A percentile compares a stretch with the other conserved stretches of the same genome.
phyloP scores from a whole-genome alignment of 768 basidiomycete species.

The Boletus sensibilis region DNA sequence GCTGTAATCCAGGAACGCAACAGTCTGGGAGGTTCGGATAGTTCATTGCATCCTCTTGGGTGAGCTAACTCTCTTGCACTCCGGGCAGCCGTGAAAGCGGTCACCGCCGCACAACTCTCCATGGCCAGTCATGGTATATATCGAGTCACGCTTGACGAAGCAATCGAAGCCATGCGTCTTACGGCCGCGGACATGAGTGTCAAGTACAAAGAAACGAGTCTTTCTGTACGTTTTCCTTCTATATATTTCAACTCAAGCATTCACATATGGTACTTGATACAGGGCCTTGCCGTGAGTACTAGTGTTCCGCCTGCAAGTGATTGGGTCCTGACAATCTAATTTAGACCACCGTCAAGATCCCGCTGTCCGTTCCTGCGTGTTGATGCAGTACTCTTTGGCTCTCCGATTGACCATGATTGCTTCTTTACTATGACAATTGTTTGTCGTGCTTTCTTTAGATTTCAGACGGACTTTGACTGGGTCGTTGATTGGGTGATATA shows the following conservation, averaged over 20 bases:
- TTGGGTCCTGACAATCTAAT: slow-evolving; percentile 8
- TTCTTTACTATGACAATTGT: neutral
- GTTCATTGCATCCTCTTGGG: neutral
- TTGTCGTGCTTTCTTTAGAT: neutral
- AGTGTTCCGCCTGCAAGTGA: neutral
- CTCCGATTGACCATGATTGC: neutral
- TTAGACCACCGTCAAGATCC: slow-evolving; percentile 78
- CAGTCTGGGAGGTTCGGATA: slow-evolving; percentile 68
- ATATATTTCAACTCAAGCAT: neutral
- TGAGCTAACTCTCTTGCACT: slow-evolving; percentile 7
- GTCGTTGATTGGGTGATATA: neutral
- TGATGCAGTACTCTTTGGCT: slow-evolving; percentile 29
- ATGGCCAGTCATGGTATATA: slow-evolving; percentile 90
- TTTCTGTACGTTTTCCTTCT: slow-evolving; percentile 58
- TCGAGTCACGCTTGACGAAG: slow-evolving; percentile 87
- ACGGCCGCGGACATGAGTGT: slow-evolving; percentile 94
- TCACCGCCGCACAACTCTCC: slow-evolving; percentile 92
- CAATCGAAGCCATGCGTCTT: slow-evolving; percentile 91
- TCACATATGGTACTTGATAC: slow-evolving; percentile 2
- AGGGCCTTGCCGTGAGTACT: slow-evolving; percentile 60
- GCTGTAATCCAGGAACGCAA: slow-evolving; percentile 62
- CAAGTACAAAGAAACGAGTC: slow-evolving; percentile 94
- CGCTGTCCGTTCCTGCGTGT: slow-evolving; percentile 82
- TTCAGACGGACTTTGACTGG: neutral
- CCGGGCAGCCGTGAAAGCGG: slow-evolving; percentile 77